Conservation (phyloP, 768 basidiomycete species). For the Fomitopsis serialis region DNA sequence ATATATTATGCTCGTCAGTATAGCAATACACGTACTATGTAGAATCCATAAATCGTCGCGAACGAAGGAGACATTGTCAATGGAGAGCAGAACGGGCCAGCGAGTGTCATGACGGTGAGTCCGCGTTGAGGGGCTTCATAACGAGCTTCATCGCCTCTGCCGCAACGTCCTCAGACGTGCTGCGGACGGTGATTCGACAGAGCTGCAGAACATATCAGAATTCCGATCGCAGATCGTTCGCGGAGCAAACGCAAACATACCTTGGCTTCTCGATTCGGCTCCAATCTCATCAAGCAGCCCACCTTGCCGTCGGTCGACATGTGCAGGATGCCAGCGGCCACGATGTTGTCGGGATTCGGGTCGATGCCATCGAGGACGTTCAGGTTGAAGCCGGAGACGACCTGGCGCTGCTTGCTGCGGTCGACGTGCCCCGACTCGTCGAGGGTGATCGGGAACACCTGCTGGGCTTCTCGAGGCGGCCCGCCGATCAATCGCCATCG, state of each 20-base stretch:
- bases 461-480: constrained; percentile 86
- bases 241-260: constrained; percentile 35
- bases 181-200: constrained; percentile 89
- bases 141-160: constrained; percentile 55
- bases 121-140: constrained; percentile 32
- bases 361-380: constrained; percentile 82
- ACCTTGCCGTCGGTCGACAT: constrained; percentile 91
- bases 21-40: constrained; percentile 7
- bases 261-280: constrained; percentile 96
- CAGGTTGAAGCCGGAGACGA: constrained; percentile 73
- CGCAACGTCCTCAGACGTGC: constrained; percentile 90
- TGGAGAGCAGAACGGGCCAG: background rate
- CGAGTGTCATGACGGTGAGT: constrained; percentile 7
- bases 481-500: constrained; percentile 98
- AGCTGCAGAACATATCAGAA: constrained; percentile 43
- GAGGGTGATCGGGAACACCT: constrained; percentile 76
- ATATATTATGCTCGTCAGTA: constrained; percentile 3
- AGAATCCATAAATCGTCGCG: constrained; percentile 1
- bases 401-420: constrained; percentile 61
- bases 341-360: constrained; percentile 90
- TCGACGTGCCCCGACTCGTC: constrained; percentile 70
- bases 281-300: constrained; percentile 87
- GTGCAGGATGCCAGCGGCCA: constrained; percentile 94
- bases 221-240: background rate
- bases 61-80: background rate